phyloP scores from a whole-genome alignment of 1,139 yeast species.

The Yamadazyma jaroonii region DNA sequence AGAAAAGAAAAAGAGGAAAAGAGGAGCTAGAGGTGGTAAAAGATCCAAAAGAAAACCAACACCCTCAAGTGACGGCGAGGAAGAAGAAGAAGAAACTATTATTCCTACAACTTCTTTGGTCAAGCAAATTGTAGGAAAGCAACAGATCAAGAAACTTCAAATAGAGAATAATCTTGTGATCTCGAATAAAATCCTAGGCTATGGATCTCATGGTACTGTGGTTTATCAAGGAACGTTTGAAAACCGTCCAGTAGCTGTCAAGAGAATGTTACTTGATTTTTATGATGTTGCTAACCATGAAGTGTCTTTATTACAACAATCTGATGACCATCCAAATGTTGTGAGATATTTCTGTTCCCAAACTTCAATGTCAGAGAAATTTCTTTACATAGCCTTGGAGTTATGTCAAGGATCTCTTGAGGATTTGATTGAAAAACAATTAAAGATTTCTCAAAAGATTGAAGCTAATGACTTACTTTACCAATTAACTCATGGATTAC shows the following conservation, averaged over 20 bases:
- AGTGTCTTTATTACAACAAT: slow-evolving; percentile 80
- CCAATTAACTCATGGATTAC: slow-evolving; percentile 83
- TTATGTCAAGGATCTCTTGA: slow-evolving; percentile 87
- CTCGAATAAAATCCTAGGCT: slow-evolving; percentile 76
- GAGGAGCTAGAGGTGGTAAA: slow-evolving; percentile 86
- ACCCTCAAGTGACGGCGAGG: slow-evolving; percentile 14
- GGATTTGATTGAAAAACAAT: slow-evolving; percentile 65
- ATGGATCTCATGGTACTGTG: slow-evolving; percentile 96
- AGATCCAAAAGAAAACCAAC: slow-evolving; percentile 30
- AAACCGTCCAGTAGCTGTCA: slow-evolving; percentile 92
- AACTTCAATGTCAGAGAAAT: slow-evolving; percentile 66
- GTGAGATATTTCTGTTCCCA: slow-evolving; percentile 91
- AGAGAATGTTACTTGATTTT: slow-evolving; percentile 88
- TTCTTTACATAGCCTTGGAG: slow-evolving; percentile 89
- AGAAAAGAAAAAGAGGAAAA: slow-evolving; percentile 55
- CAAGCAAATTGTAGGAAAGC: slow-evolving; percentile 17
- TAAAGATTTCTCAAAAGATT: neutral
- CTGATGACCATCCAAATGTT: slow-evolving; percentile 96
- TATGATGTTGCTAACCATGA: slow-evolving; percentile 97
- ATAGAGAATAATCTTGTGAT: slow-evolving; percentile 57
- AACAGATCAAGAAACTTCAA: slow-evolving; percentile 32
- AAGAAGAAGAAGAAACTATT: slow-evolving; percentile 11
- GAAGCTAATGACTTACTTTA: slow-evolving; percentile 49
- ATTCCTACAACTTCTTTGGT: slow-evolving; percentile 30
- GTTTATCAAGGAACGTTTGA: slow-evolving; percentile 90